Conservation (phyloP, 2,329 filamentous ascomycete genomes). For the Fusarium sacchari region DNA sequence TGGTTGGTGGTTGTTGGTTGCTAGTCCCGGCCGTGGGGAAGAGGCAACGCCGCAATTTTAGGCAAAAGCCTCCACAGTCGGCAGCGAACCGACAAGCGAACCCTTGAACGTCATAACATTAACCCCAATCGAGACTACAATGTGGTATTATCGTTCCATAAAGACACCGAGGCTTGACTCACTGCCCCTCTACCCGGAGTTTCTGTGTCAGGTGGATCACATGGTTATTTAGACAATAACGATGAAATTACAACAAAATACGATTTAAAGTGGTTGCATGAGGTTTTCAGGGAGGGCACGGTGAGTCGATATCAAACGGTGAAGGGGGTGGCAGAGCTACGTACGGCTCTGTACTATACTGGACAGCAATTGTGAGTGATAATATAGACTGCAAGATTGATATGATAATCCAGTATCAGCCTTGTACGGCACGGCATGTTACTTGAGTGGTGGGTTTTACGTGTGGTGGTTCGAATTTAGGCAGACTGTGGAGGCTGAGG, state of each 20-base stretch:
- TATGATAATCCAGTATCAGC: conserved; percentile 17
- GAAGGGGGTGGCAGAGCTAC: conserved; percentile 22
- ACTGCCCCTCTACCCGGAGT: conserved; percentile 8
- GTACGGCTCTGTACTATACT: not conserved
- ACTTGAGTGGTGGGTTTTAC: conserved; percentile 15
- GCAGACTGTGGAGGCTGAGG: conserved; percentile 37
- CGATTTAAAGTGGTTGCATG: conserved; percentile 35
- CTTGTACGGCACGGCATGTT: conserved; percentile 27
- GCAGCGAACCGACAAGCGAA: conserved; percentile 6
- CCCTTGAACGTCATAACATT: conserved; percentile 15
- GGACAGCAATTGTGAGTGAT: not conserved
- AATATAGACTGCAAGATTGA: not conserved
- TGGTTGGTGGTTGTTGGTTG: conserved; percentile 12
- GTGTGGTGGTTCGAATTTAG: conserved; percentile 31
- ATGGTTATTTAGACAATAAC: not conserved
- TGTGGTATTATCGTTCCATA: conserved; percentile 9
- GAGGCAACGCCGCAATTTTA: conserved; percentile 28
- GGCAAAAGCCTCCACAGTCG: conserved; percentile 40
- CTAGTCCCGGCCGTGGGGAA: conserved; percentile 17
- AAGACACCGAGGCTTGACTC: conserved; percentile 14
- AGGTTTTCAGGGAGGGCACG: conserved; percentile 1
- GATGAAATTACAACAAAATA: conserved; percentile 1
- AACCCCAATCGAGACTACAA: not conserved
- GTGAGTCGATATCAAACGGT: conserved; percentile 13
- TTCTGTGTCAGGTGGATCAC: not conserved